These are phyloP conservation scores for Blastomyces gilchristii DNA, from an alignment of 2,329 filamentous ascomycete genomes.

Conservation along the genomic window DNA sequence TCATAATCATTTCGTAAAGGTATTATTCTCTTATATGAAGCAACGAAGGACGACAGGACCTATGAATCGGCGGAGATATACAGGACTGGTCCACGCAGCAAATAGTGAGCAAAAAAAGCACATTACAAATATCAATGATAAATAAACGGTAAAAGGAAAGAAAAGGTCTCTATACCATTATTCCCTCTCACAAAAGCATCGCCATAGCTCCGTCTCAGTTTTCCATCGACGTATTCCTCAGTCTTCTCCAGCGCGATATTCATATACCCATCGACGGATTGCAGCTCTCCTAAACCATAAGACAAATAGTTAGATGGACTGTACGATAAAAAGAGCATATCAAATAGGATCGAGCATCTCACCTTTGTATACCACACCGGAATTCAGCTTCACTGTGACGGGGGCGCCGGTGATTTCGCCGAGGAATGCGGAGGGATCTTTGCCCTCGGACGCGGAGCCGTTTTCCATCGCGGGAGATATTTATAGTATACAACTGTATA, in stretches of 20 bases:
- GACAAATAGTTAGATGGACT: not conserved
- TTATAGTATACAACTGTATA: not conserved
- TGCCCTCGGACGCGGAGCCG: slow-evolving; percentile 58
- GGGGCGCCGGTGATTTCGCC: slow-evolving; percentile 88
- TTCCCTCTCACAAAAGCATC: slow-evolving; percentile 95
- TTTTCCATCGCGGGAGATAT: slow-evolving; percentile 57
- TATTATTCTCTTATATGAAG: not conserved
- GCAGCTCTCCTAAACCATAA: slow-evolving; percentile 61
- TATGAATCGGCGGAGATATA: slow-evolving; percentile 31
- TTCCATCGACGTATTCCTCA: slow-evolving; percentile 79
- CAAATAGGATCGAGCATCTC: not conserved
- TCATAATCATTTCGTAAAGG: not conserved
- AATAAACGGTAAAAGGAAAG: not conserved
- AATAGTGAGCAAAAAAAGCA: slow-evolving; percentile 1
- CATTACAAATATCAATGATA: not conserved
- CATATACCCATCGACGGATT: slow-evolving; percentile 98
- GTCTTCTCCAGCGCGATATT: slow-evolving; percentile 98
- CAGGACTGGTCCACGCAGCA: slow-evolving; percentile 18
- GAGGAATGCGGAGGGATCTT: slow-evolving; percentile 87
- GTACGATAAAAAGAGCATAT: not conserved
- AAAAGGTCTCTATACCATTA: slow-evolving; percentile 56
- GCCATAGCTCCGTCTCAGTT: slow-evolving; percentile 71
- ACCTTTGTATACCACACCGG: slow-evolving; percentile 98
- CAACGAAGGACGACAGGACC: not conserved
- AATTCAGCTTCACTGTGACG: slow-evolving; percentile 95